These are phyloP conservation scores for Hypsizygus marmoreus DNA, from an alignment of 768 basidiomycete genomes.

Conservation along the genomic window DNA sequence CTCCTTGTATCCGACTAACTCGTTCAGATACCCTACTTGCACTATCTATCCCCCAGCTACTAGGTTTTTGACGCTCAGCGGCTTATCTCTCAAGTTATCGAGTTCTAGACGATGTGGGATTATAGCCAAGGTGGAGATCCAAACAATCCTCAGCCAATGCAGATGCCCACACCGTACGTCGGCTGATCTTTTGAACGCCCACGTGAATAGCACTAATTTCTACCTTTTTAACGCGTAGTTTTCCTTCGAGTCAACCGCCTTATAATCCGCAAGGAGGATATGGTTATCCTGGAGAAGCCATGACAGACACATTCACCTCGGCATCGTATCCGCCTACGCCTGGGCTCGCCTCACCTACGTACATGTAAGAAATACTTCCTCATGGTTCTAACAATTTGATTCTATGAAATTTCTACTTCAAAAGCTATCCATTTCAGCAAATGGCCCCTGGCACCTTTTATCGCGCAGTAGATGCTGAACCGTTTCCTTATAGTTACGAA, in stretches of 20 bases:
- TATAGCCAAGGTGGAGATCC: constrained; percentile 28
- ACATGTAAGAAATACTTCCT: constrained; percentile 12
- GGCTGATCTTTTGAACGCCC: background rate
- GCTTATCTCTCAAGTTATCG: background rate
- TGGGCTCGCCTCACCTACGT: constrained; percentile 16
- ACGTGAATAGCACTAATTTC: no score
- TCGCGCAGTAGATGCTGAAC: background rate
- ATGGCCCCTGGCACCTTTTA: background rate
- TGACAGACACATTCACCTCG: constrained; percentile 4
- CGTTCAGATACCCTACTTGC: background rate
- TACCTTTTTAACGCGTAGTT: no score
- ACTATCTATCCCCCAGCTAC: background rate
- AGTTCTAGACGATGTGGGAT: constrained; percentile 45
- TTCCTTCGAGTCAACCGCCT: no score
- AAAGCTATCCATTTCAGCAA: constrained; percentile 19
- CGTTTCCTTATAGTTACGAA: constrained; percentile 14
- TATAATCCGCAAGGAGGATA: constrained; percentile 11
- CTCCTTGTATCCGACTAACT: background rate
- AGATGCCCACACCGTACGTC: constrained; percentile 31
- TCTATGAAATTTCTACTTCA: constrained; percentile 1
- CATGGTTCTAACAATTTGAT: background rate
- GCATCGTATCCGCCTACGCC: constrained; percentile 14
- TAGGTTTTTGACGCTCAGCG: background rate
- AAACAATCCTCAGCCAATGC: constrained; percentile 23
- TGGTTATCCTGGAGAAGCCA: constrained; percentile 7